Conservation (phyloP, 495 filamentous ascomycete species). For the Xanthoparmelia taractica region DNA sequence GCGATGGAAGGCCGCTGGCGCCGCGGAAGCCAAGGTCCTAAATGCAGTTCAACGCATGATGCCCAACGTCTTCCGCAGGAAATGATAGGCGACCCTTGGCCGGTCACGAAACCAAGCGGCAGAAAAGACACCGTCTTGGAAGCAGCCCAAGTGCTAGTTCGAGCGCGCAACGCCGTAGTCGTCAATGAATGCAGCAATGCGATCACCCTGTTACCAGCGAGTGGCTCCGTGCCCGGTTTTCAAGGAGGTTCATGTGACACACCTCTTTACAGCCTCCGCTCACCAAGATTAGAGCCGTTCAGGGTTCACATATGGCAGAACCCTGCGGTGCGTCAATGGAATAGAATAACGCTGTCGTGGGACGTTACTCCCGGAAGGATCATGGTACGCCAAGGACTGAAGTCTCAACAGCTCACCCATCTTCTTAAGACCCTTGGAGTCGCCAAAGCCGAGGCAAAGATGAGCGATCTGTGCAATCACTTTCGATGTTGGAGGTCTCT, state of each 20-base stretch:
- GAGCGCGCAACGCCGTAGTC: constrained; percentile 1
- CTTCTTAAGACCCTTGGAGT: constrained; percentile 2
- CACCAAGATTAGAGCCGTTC: no score
- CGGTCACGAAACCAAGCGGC: background rate
- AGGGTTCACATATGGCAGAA: constrained; percentile 4
- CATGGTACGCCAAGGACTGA: constrained; percentile 12
- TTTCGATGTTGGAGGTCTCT: constrained; percentile 3
- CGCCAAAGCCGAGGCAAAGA: background rate
- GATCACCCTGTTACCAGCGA: constrained; percentile 13
- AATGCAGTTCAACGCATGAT: background rate
- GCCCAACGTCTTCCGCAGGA: background rate
- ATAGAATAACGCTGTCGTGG: background rate
- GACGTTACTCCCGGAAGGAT: background rate
- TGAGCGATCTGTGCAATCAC: constrained; percentile 10
- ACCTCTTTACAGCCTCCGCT: constrained; percentile 14
- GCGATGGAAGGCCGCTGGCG: background rate
- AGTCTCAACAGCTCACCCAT: background rate
- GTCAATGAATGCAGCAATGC: background rate
- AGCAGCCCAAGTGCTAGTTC: background rate
- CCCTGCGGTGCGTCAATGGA: background rate
- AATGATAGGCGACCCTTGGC: constrained; percentile 10
- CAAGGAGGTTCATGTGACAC: constrained; percentile 5
- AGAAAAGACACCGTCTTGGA: background rate
- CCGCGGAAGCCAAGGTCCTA: background rate
- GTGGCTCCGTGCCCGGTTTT: background rate